Conservation (phyloP, 2,329 filamentous ascomycete genomes). For the Zymoseptoria pseudotritici region DNA sequence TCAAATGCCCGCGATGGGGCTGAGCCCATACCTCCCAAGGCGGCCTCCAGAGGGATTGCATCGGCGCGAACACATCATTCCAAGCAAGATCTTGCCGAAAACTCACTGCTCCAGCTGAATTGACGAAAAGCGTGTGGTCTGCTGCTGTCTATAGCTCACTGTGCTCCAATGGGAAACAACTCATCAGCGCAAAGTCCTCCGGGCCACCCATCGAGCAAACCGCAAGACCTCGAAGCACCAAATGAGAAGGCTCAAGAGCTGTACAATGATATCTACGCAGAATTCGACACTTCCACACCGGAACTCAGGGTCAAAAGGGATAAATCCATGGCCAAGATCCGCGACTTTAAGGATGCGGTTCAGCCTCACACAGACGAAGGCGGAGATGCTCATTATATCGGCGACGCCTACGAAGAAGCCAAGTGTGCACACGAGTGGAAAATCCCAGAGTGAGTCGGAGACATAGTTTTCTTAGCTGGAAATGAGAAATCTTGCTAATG, state of each 20-base stretch:
- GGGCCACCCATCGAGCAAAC: background rate
- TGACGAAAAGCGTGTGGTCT: background rate
- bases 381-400: slow-evolving; percentile 18
- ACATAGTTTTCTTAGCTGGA: too few species aligned
- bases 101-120: background rate
- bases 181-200: background rate
- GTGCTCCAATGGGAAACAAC: background rate
- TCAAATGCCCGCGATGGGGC: background rate
- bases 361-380: slow-evolving; percentile 21
- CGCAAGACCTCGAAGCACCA: background rate
- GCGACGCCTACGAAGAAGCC: slow-evolving; percentile 15
- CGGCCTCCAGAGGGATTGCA: background rate
- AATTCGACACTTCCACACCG: background rate
- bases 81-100: background rate
- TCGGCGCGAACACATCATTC: background rate
- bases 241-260: background rate
- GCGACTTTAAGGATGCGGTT: slow-evolving; percentile 6
- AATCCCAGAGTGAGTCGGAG: slow-evolving; percentile 3
- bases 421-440: slow-evolving; percentile 10
- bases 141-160: too few species aligned
- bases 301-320: background rate
- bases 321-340: background rate
- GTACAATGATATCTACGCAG: background rate
- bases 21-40: too few species aligned
- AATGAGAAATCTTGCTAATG: too few species aligned